phyloP scores from a whole-genome alignment of 805 yeast species.

The Priceomyces medius region DNA sequence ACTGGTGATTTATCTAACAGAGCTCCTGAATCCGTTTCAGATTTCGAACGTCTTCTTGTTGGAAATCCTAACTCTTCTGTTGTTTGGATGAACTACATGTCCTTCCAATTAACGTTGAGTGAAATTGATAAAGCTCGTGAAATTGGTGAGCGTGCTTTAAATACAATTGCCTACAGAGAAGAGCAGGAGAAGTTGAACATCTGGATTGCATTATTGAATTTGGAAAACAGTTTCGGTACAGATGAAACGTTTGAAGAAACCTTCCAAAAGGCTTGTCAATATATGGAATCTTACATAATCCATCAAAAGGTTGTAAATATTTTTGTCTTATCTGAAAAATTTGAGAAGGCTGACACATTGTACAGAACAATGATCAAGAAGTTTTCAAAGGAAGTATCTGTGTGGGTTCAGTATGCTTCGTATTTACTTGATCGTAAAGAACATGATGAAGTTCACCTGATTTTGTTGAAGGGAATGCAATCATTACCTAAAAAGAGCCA shows the following conservation, averaged over 20 bases:
- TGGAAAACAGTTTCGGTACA: constrained; percentile 92
- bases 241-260: constrained; percentile 76
- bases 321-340: constrained; percentile 70
- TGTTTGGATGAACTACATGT: constrained; percentile 97
- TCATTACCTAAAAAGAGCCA: constrained; percentile 70
- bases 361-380: constrained; percentile 68
- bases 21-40: constrained; percentile 88
- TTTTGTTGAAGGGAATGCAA: constrained; percentile 73
- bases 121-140: constrained; percentile 94
- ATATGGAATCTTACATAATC: constrained; percentile 84
- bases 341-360: constrained; percentile 64
- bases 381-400: constrained; percentile 68
- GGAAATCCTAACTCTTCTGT: constrained; percentile 94
- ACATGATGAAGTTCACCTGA: constrained; percentile 62
- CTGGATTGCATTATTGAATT: constrained; percentile 92
- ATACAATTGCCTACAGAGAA: constrained; percentile 84
- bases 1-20: constrained; percentile 81
- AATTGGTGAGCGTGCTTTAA: constrained; percentile 87
- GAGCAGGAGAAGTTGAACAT: constrained; percentile 91
- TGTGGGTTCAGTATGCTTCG: constrained; percentile 83
- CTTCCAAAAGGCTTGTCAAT: constrained; percentile 83
- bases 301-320: constrained; percentile 78
- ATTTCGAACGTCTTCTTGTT: constrained; percentile 86
- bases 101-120: constrained; percentile 92
- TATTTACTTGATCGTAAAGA: constrained; percentile 62